A percentile compares a stretch with the other conserved stretches of the same genome.
These are phyloP conservation scores for Dictyostelium purpureum DNA, from an alignment of 78 protist species.

Conservation along the genomic window DNA sequence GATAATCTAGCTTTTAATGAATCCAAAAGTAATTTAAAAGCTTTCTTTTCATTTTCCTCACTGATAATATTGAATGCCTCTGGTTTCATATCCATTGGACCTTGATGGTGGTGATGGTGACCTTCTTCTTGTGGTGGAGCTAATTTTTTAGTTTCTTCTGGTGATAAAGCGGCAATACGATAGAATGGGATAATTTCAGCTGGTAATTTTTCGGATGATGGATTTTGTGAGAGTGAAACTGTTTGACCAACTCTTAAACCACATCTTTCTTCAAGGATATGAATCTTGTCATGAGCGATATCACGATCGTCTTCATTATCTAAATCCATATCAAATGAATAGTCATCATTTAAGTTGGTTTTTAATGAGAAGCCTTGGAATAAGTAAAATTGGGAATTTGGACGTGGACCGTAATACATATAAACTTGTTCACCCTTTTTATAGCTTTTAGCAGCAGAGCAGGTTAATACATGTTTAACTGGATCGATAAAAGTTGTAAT, in stretches of 20 bases:
- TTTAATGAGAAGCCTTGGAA: conserved; percentile 36
- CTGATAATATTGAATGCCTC: background rate
- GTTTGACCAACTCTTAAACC: background rate
- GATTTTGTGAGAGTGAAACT: background rate
- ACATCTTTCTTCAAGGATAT: conserved; percentile 49
- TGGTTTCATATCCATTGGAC: background rate
- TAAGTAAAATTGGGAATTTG: conserved; percentile 31
- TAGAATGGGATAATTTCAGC: conserved; percentile 18
- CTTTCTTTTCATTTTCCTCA: conserved; percentile 29
- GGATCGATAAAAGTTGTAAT: conserved; percentile 59
- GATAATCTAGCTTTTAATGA: conserved; percentile 2
- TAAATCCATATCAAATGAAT: background rate
- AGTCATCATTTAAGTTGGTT: conserved; percentile 2
- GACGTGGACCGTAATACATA: conserved; percentile 71
- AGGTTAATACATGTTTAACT: background rate
- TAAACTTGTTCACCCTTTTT: conserved; percentile 68
- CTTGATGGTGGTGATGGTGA: conserved; percentile 26
- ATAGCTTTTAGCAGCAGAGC: conserved; percentile 16
- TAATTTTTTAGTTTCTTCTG: background rate
- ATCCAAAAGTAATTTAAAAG: background rate
- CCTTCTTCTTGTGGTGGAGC: conserved; percentile 13
- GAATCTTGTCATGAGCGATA: conserved; percentile 44
- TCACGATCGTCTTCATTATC: background rate
- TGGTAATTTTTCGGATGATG: background rate
- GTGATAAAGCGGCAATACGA: background rate